phyloP scores from a whole-genome alignment of 441 rosid species.

The Pelargonium citronellum region DNA sequence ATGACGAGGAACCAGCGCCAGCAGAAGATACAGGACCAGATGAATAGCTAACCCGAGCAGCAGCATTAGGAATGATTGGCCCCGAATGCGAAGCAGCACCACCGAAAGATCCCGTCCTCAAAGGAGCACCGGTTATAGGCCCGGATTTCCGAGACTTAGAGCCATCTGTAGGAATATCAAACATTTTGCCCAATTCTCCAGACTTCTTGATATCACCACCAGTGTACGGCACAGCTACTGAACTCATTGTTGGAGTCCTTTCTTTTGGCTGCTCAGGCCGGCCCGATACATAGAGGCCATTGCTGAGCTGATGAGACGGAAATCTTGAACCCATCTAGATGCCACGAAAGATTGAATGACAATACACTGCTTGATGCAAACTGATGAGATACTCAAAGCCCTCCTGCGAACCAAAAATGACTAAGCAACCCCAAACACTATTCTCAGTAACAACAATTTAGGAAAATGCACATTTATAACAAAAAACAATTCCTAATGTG shows the following conservation, averaged over 20 bases:
- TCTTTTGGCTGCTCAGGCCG: conserved; percentile 97
- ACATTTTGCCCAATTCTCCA: conserved; percentile 93
- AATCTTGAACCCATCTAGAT: conserved; percentile 80
- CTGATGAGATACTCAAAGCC: conserved; percentile 27
- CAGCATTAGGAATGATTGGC: conserved; percentile 62
- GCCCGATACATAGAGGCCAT: conserved; percentile 95
- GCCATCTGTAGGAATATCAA: conserved; percentile 67
- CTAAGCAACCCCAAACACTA: neutral
- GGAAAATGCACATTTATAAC: neutral
- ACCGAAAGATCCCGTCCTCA: conserved; percentile 89
- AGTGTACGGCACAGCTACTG: conserved; percentile 90
- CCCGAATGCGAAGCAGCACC: conserved; percentile 83
- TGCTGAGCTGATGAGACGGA: conserved; percentile 93
- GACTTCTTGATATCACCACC: conserved; percentile 93
- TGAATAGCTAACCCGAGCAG: conserved; percentile 58
- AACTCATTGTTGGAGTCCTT: conserved; percentile 90
- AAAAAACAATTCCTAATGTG: neutral
- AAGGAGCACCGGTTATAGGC: conserved; percentile 75
- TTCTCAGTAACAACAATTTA: neutral
- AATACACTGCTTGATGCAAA: conserved; percentile 13
- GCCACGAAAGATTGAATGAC: conserved; percentile 20
- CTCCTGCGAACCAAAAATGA: conserved; percentile 24
- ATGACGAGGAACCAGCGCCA: conserved; percentile 63
- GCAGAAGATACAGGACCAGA: conserved; percentile 56
- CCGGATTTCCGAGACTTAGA: conserved; percentile 95